Base-by-base conservation (phyloP, 2,329 filamentous ascomycete species). In the Claviceps purpurea region DNA sequence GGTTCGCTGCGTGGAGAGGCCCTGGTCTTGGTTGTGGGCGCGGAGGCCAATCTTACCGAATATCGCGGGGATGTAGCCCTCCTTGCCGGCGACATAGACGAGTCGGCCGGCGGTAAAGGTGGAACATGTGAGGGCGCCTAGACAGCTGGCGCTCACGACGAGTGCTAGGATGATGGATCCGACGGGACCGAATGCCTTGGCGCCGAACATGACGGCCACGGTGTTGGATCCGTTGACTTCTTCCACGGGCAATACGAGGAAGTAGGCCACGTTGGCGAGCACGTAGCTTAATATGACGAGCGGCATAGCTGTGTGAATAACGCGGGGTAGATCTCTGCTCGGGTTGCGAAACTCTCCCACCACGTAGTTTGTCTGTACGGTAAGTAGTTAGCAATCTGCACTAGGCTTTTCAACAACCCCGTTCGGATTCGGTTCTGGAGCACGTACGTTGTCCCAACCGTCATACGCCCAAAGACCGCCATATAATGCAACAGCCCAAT, bases 381-480 rank as follows among this genome's bases (percentile, higher is more conserved):
- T 13, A 16, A 40, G 47, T 48, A 24, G 10, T 46, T 22, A 48
- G 43, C 42, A 14, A 42, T 11, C 8, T 18, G 18, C 10, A 22
- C 30, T 11, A 4, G 2, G 30, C 1, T 11, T 11, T 34, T 34
- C 10, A 34, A 11, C 10, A 34, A 34, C 1, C 30, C 30, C 2
- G 30, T 11, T 11, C 30, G 1, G 1, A 2, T 11, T 34, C 10
- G 30, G 4, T 11, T 34, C 8, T 11, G 26, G 3, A 18, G 26
- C 44, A 74, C 85, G 72, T 71, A 93, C 89, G 67, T 98, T 98
- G 65, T 98, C 93, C 93, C 93, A 98, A 34, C 93, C 93, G 65
- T 98, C 93, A 69, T 93, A 98, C 1, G 93, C 93, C 93, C 93
- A 98, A 5, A 98, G 76, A 8, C 93, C 93, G 16, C 89, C 91